Evolutionary conservation across 768 basidiomycete species (phyloP).

Genomic region (Filobasidium floriforme): DNA sequence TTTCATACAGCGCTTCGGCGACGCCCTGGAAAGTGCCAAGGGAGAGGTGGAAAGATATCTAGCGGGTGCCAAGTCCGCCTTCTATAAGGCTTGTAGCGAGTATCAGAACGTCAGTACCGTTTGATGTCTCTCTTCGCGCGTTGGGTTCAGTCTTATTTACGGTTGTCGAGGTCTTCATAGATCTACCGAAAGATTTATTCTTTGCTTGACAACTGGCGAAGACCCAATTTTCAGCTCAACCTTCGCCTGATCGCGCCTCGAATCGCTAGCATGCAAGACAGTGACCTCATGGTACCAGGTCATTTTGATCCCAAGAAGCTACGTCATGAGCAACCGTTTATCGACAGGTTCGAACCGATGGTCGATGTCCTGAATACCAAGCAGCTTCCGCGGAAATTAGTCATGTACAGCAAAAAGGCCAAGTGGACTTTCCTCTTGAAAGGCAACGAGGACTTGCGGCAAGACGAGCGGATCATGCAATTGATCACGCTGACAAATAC

Average conservation of each 20-base stretch:
- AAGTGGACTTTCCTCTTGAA: constrained; percentile 42
- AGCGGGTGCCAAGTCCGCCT: constrained; percentile 16
- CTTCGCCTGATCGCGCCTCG: constrained; percentile 35
- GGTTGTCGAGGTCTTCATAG: constrained; percentile 2
- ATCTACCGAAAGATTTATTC: constrained; percentile 37
- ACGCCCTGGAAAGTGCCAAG: constrained; percentile 17
- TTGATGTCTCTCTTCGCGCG: not conserved
- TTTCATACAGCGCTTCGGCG: constrained; percentile 37
- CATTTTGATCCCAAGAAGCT: constrained; percentile 11
- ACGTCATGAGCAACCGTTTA: constrained; percentile 36
- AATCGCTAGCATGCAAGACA: constrained; percentile 34
- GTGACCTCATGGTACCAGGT: constrained; percentile 42
- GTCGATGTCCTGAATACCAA: constrained; percentile 38
- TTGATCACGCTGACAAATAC: constrained; percentile 42
- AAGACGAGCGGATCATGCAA: constrained; percentile 45
- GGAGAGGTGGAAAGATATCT: constrained; percentile 19
- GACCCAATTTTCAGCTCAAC: constrained; percentile 35
- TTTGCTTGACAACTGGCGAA: constrained; percentile 34
- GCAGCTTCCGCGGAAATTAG: constrained; percentile 37
- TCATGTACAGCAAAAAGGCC: constrained; percentile 30
- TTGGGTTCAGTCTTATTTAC: not conserved
- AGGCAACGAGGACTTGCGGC: constrained; percentile 35
- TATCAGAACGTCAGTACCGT: constrained; percentile 16
- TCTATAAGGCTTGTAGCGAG: constrained; percentile 22
- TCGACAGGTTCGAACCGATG: constrained; percentile 32